Conservation (phyloP, 306 rosid species). For the Carpinus fangiana region DNA sequence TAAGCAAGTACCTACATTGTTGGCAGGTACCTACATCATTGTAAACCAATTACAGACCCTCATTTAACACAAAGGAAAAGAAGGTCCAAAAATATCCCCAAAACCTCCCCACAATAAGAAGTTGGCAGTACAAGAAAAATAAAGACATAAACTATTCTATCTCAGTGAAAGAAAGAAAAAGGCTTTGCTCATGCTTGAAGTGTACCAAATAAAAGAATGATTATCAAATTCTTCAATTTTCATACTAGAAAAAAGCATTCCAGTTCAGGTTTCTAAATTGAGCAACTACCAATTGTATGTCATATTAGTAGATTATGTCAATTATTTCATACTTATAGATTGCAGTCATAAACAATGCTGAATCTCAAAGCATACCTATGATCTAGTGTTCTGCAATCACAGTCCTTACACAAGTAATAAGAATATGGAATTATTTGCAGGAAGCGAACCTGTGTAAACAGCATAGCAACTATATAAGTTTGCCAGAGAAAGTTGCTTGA, state of each 20-base stretch:
- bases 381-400: slow-evolving; percentile 86
- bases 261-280: background rate
- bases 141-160: background rate
- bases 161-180: background rate
- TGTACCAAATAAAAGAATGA: background rate
- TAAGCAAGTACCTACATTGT: background rate
- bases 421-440: slow-evolving; percentile 81
- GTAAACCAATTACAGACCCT: too few species aligned
- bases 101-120: background rate
- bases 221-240: background rate
- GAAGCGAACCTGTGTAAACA: slow-evolving; percentile 69
- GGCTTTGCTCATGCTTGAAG: background rate
- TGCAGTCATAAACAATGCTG: slow-evolving; percentile 7
- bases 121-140: background rate
- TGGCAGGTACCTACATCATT: too few species aligned
- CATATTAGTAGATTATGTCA: background rate
- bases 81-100: too few species aligned
- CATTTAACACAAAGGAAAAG: too few species aligned
- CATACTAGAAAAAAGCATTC: background rate
- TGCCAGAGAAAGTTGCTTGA: slow-evolving; percentile 17
- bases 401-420: slow-evolving; percentile 81
- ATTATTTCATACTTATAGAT: background rate
- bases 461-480: slow-evolving; percentile 30
- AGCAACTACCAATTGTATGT: background rate
- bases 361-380: slow-evolving; percentile 56